These are phyloP conservation scores for Tulasnella sp. DNA, from an alignment of 768 basidiomycete species.

Conservation along the genomic window DNA sequence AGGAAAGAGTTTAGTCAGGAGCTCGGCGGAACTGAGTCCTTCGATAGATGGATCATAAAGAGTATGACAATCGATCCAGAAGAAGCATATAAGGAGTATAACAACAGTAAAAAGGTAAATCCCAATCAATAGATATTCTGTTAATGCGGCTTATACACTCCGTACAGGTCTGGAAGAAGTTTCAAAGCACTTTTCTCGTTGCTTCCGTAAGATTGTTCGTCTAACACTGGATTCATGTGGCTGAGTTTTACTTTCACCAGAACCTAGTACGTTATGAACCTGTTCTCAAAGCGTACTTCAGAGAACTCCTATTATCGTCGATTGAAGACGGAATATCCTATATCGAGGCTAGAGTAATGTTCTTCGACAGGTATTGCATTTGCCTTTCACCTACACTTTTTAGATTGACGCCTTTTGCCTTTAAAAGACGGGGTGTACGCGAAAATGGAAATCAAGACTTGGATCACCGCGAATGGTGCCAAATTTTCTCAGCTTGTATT, in stretches of 20 bases:
- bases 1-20: slow-evolving; percentile 37
- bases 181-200: slow-evolving; percentile 40
- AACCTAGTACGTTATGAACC: slow-evolving; percentile 38
- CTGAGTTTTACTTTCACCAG: slow-evolving; percentile 22
- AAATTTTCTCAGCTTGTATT: slow-evolving; percentile 39
- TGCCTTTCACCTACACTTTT: not conserved
- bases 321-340: slow-evolving; percentile 63
- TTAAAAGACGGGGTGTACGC: slow-evolving; percentile 41
- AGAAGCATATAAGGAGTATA: slow-evolving; percentile 61
- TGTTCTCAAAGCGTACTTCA: slow-evolving; percentile 46
- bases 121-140: not conserved
- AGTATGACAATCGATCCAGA: slow-evolving; percentile 53
- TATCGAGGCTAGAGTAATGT: slow-evolving; percentile 55
- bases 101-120: slow-evolving; percentile 51
- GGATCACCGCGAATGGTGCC: slow-evolving; percentile 46
- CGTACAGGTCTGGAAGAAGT: slow-evolving; percentile 63
- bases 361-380: slow-evolving; percentile 38
- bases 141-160: not conserved
- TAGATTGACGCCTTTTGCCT: not conserved
- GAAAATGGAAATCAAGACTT: slow-evolving; percentile 44
- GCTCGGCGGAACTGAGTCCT: slow-evolving; percentile 42
- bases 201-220: slow-evolving; percentile 31
- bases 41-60: slow-evolving; percentile 52
- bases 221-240: not conserved
- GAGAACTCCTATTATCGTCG: slow-evolving; percentile 46